Base-by-base conservation (phyloP, 129 eudicot genomes). In the Tagetes erecta region DNA sequence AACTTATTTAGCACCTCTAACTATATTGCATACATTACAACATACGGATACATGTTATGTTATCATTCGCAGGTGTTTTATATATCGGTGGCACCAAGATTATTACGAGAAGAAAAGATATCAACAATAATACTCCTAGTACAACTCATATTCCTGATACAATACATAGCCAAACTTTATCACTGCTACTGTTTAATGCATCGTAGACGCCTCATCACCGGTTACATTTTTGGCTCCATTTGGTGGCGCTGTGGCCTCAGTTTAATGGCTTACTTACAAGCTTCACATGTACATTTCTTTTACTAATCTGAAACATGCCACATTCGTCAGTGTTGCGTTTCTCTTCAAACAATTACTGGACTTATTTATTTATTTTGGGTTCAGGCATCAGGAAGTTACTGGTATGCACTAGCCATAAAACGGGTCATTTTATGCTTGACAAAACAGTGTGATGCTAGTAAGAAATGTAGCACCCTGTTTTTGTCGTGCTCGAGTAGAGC, bases 221-320 rank as follows among this genome's bases (percentile, higher is more conserved):
- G 90, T 33, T 88, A 83, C 81, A 73, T 88, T 44, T 88, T 88
- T 72, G 93, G 93, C 67, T 77, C 86, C 4, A 70, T 83, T 3
- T 85, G 90, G 93, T 85, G 88, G 89, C 84, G 84, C 59, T 78
- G 85, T 10, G 82, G 73, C 38, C 87, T 88, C 56, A 78, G 87
- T 77, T 75, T 78, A 70, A 51, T 79, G 5, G 93, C 88, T 11
- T 88, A 85, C 78, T 80, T 83, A 71, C 85, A 80, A 0, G 88
- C 86, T 50, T 85, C 88, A 14, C 93, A 85, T 13, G 88, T 88
- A 80, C 0, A 87, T 69, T 34, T 11, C 45, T 33, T 38, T 60
- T 50, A 6, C 35, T 74, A 13, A 6, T 44, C 39, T 34, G 9
- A 53, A 8, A 67, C 65, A 31, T 2, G 37, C 14, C 30, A 6